phyloP scores from a whole-genome alignment of 2,329 filamentous ascomycete genomes.

The Trichoderma gracile region DNA sequence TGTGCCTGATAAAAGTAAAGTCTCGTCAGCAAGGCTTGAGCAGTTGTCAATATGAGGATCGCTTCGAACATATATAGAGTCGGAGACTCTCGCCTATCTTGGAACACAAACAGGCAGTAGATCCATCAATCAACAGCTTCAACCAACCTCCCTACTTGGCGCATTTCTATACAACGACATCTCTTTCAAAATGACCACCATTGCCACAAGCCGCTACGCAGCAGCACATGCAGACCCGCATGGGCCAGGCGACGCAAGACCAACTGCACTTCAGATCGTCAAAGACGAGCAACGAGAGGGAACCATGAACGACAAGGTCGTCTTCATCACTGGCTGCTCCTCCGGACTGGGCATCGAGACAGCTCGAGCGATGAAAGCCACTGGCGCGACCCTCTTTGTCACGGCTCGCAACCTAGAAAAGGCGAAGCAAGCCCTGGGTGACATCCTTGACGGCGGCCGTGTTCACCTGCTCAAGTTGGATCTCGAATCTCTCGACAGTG shows the following conservation, averaged over 20 bases:
- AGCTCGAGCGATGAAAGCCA: constrained; percentile 44
- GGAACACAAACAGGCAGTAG: neutral
- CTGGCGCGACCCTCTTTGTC: constrained; percentile 35
- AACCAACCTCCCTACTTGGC: no score
- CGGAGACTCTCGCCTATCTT: neutral
- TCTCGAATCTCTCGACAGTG: constrained; percentile 33
- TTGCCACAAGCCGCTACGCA: constrained; percentile 24
- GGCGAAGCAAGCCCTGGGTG: constrained; percentile 28
- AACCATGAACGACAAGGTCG: constrained; percentile 40
- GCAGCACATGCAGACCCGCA: constrained; percentile 39
- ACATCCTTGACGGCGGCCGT: constrained; percentile 26
- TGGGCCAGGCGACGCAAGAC: constrained; percentile 44
- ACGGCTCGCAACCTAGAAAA: constrained; percentile 34
- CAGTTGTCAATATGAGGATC: no score
- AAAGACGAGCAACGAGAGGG: constrained; percentile 39
- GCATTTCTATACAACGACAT: neutral
- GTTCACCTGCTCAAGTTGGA: constrained; percentile 33
- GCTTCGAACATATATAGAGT: neutral
- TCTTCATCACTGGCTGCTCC: constrained; percentile 47
- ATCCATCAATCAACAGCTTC: neutral
- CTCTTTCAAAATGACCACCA: neutral
- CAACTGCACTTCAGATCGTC: constrained; percentile 45
- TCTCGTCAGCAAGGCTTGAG: neutral
- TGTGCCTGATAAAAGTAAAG: neutral
- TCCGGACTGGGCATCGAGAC: constrained; percentile 50